A percentile compares a stretch with the other conserved stretches of the same genome.
phyloP scores from a whole-genome alignment of 2,329 filamentous ascomycete genomes.

The Colletotrichum tropicicola region DNA sequence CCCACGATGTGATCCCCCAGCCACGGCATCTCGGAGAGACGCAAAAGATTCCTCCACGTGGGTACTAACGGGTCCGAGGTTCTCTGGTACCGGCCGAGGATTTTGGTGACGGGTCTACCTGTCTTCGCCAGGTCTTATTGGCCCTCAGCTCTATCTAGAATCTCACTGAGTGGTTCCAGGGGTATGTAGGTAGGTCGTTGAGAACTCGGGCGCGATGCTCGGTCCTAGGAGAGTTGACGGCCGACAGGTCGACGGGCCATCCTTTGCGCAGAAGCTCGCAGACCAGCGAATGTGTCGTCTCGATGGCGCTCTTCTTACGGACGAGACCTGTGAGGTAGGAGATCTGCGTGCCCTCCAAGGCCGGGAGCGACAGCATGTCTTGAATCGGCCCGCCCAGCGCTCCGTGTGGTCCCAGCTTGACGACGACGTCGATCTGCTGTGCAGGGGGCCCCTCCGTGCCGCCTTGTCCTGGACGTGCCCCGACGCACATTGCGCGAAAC shows the following conservation, averaged over 20 bases:
- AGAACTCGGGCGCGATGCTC: constrained; percentile 18
- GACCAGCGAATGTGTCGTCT: constrained; percentile 52
- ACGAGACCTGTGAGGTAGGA: constrained; percentile 56
- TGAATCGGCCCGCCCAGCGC: neutral
- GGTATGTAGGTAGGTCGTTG: constrained; percentile 44
- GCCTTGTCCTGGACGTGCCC: neutral
- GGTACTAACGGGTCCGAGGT: constrained; percentile 39
- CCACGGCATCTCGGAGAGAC: constrained; percentile 49
- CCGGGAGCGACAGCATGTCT: neutral
- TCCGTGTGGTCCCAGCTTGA: constrained; percentile 14
- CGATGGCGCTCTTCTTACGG: constrained; percentile 59
- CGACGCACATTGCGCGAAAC: constrained; percentile 6
- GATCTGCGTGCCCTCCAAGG: constrained; percentile 44
- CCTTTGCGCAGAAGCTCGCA: constrained; percentile 11
- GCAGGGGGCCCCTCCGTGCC: neutral
- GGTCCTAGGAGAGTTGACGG: neutral
- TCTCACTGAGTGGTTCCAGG: constrained; percentile 49
- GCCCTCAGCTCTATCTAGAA: constrained; percentile 49
- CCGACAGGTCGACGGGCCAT: neutral
- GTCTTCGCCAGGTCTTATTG: constrained; percentile 49
- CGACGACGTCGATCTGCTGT: neutral
- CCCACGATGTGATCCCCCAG: constrained; percentile 55
- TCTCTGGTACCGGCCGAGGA: constrained; percentile 49
- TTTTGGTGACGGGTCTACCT: constrained; percentile 55
- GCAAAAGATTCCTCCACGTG: constrained; percentile 18